Evolutionary conservation across 192 early-diverging fungal genomes (phyloP).

Genomic region (Ambispora gerdemannii): DNA sequence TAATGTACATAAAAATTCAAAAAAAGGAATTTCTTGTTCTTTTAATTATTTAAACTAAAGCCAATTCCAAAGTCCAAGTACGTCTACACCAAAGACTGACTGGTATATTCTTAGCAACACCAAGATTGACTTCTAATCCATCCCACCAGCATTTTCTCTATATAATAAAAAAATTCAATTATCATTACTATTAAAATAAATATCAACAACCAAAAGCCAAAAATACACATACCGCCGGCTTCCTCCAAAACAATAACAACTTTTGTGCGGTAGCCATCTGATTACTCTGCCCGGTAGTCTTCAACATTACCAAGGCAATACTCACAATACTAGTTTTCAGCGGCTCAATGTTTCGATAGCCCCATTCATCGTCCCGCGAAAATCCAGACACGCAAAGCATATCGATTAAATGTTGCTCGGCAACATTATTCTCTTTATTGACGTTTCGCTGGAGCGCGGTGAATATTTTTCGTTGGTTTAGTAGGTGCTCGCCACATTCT

Average conservation of each 20-base stretch:
- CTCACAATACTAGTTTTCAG: conserved; percentile 64
- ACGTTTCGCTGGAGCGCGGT: conserved; percentile 71
- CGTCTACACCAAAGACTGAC: conserved; percentile 74
- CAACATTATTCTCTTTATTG: conserved; percentile 60
- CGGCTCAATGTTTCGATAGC: conserved; percentile 69
- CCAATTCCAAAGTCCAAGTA: conserved; percentile 77
- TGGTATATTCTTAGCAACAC: conserved; percentile 48
- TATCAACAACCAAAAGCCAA: neutral
- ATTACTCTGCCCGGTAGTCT: conserved; percentile 62
- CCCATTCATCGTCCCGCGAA: conserved; percentile 67
- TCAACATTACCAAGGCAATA: conserved; percentile 64
- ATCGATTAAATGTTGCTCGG: conserved; percentile 78
- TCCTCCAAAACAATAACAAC: conserved; percentile 74
- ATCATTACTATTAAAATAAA: conserved; percentile 6
- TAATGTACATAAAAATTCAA: too few relatives aligned
- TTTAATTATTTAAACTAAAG: conserved; percentile 50
- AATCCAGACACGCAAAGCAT: conserved; percentile 80
- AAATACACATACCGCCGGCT: conserved; percentile 70
- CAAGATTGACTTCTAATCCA: conserved; percentile 61
- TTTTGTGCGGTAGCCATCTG: conserved; percentile 74
- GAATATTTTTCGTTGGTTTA: conserved; percentile 69
- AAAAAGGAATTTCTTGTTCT: too few relatives aligned
- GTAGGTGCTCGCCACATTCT: conserved; percentile 58
- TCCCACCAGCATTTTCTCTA: conserved; percentile 85
- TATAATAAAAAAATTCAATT: conserved; percentile 4